Evolutionary conservation across 345 rosid species (phyloP).

Genomic region (Gossypium arboreum): DNA sequence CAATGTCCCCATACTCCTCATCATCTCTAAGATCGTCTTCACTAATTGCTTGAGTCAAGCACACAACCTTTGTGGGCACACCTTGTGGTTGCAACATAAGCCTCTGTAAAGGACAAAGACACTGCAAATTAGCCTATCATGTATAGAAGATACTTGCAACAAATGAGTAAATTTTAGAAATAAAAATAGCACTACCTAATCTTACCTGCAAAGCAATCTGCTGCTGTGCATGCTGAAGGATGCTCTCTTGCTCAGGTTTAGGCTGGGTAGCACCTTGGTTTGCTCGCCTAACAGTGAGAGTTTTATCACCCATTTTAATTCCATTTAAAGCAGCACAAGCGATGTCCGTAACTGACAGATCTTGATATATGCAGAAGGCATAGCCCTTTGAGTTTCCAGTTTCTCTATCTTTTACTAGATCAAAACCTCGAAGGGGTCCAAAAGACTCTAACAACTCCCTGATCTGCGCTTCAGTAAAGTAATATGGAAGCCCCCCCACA

Average conservation of each 20-base stretch:
- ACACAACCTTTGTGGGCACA: constrained; percentile 71
- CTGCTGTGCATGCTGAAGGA: constrained; percentile 87
- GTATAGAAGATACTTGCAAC: neutral
- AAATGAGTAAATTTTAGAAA: neutral
- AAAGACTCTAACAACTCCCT: constrained; percentile 94
- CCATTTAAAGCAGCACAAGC: constrained; percentile 97
- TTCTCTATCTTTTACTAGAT: constrained; percentile 94
- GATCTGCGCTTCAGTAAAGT: constrained; percentile 89
- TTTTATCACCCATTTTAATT: constrained; percentile 97
- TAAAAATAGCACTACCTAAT: neutral
- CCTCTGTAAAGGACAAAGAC: constrained; percentile 37
- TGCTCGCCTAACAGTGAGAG: constrained; percentile 92
- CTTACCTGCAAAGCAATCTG: constrained; percentile 95
- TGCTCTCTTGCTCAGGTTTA: constrained; percentile 89
- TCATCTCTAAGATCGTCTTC: constrained; percentile 78
- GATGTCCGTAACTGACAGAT: constrained; percentile 86
- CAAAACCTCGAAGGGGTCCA: constrained; percentile 87
- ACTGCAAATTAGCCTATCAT: neutral
- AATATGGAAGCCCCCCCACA: constrained; percentile 92
- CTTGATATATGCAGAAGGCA: constrained; percentile 93
- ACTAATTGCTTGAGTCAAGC: constrained; percentile 80
- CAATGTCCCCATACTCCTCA: constrained; percentile 77
- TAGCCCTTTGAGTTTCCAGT: constrained; percentile 97
- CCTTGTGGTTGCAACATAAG: constrained; percentile 72
- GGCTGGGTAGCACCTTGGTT: constrained; percentile 83